Percentiles rank a stretch among this genome's conserved stretches.
These are phyloP conservation scores for Polyporus arcularius DNA, from an alignment of 768 basidiomycete species.

Conservation along the genomic window DNA sequence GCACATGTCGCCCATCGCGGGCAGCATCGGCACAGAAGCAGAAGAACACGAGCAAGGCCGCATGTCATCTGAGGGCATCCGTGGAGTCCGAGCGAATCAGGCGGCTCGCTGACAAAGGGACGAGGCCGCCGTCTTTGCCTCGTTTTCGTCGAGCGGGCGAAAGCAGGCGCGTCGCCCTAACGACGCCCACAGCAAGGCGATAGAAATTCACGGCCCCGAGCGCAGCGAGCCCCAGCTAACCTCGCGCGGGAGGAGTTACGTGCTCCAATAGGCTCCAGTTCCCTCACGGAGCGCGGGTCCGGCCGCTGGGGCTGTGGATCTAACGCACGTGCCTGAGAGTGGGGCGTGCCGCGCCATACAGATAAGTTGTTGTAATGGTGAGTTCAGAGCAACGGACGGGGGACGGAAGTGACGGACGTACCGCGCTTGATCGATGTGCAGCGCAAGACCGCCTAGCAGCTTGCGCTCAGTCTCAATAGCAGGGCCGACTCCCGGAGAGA, in stretches of 20 bases:
- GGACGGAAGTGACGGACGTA: not conserved
- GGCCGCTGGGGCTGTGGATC: not conserved
- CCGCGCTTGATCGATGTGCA: not conserved
- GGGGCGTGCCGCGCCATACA: not conserved
- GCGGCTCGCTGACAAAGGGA: conserved; percentile 5
- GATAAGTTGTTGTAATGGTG: not conserved
- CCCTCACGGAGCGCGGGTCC: not conserved
- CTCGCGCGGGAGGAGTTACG: too few relatives aligned
- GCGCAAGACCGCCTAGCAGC: too few relatives aligned
- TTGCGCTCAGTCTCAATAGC: too few relatives aligned
- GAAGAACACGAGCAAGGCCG: conserved; percentile 9
- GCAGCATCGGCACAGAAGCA: not conserved
- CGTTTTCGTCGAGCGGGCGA: conserved; percentile 4
- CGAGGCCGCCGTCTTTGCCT: not conserved
- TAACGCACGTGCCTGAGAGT: not conserved
- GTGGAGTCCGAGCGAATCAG: conserved; percentile 11
- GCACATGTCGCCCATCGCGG: conserved; percentile 3
- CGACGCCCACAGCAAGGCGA: conserved; percentile 9
- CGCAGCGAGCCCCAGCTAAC: not conserved
- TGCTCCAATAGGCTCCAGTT: too few relatives aligned
- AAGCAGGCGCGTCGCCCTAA: conserved; percentile 9
- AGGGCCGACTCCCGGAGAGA: too few relatives aligned
- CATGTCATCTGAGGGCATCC: conserved; percentile 13
- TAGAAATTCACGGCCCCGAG: not conserved
- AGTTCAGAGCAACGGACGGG: not conserved